These are phyloP conservation scores for Populus alba DNA, from an alignment of 345 rosid genomes.

Conservation along the genomic window DNA sequence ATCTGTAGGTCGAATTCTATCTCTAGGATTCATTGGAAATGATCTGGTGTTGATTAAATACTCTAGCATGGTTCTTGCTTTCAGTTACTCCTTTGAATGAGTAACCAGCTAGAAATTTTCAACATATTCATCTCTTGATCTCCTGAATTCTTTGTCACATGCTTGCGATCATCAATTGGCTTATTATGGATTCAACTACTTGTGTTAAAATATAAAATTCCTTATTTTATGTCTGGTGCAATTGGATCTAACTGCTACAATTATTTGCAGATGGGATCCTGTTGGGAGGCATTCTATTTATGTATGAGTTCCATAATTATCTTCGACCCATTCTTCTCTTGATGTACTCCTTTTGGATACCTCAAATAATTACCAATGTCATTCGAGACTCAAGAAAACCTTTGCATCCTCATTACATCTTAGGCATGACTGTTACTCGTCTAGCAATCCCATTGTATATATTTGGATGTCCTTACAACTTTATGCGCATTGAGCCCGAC, in stretches of 20 bases:
- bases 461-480: slow-evolving; percentile 92
- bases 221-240: background rate
- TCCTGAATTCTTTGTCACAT: background rate
- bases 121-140: background rate
- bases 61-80: background rate
- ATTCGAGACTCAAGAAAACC: slow-evolving; percentile 93
- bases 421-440: slow-evolving; percentile 90
- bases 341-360: slow-evolving; percentile 93
- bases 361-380: slow-evolving; percentile 78
- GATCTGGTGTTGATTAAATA: background rate
- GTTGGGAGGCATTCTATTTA: slow-evolving; percentile 90
- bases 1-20: background rate
- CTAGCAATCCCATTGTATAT: slow-evolving; percentile 78
- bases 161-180: background rate
- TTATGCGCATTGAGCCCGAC: slow-evolving; percentile 88
- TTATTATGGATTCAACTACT: slow-evolving; percentile 6
- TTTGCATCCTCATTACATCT: slow-evolving; percentile 85
- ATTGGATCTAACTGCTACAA: slow-evolving; percentile 8
- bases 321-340: slow-evolving; percentile 74
- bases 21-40: background rate
- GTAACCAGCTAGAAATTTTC: background rate
- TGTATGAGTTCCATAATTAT: slow-evolving; percentile 87
- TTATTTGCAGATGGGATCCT: slow-evolving; percentile 87
- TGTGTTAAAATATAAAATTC: background rate
- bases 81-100: background rate